Evolutionary conservation across 768 basidiomycete species (phyloP).

Genomic region (Chiua virens): DNA sequence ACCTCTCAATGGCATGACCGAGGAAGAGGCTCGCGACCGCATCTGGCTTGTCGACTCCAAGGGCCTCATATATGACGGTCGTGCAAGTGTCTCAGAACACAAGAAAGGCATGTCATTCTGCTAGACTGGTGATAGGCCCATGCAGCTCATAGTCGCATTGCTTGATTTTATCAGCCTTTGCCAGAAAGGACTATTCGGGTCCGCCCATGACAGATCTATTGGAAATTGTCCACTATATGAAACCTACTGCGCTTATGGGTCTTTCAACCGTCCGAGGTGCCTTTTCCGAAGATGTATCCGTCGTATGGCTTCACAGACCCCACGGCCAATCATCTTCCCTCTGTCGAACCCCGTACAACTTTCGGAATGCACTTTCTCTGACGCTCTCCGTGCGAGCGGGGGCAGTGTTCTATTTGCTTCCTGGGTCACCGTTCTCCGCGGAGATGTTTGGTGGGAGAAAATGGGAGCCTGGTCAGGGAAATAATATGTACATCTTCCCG

Average conservation of each 20-base stretch:
- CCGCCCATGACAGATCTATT: constrained; percentile 72
- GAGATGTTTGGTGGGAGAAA: constrained; percentile 53
- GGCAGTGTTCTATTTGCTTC: constrained; percentile 84
- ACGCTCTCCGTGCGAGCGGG: constrained; percentile 68
- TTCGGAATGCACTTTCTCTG: constrained; percentile 77
- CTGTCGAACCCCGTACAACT: constrained; percentile 86
- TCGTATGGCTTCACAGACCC: constrained; percentile 76
- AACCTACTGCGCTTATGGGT: constrained; percentile 87
- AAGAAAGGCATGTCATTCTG: constrained; percentile 63
- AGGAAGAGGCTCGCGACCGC: constrained; percentile 70
- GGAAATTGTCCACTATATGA: constrained; percentile 77
- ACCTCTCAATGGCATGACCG: constrained; percentile 71
- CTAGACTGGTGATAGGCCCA: background rate
- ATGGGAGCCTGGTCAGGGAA: constrained; percentile 85
- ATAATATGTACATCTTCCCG: constrained; percentile 91
- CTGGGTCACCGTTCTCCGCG: constrained; percentile 81
- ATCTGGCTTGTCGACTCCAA: constrained; percentile 88
- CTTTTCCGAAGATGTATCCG: constrained; percentile 68
- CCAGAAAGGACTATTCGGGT: constrained; percentile 76
- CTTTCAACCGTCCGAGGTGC: constrained; percentile 87
- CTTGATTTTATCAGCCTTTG: constrained; percentile 59
- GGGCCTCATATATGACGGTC: constrained; percentile 76
- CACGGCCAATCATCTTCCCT: constrained; percentile 88
- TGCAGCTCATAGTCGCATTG: background rate
- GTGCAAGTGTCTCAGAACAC: constrained; percentile 74